Percentiles rank a stretch among this genome's conserved stretches.
These are phyloP conservation scores for Penicillium sp. DNA, from an alignment of 2,329 filamentous ascomycete species.

Conservation along the genomic window DNA sequence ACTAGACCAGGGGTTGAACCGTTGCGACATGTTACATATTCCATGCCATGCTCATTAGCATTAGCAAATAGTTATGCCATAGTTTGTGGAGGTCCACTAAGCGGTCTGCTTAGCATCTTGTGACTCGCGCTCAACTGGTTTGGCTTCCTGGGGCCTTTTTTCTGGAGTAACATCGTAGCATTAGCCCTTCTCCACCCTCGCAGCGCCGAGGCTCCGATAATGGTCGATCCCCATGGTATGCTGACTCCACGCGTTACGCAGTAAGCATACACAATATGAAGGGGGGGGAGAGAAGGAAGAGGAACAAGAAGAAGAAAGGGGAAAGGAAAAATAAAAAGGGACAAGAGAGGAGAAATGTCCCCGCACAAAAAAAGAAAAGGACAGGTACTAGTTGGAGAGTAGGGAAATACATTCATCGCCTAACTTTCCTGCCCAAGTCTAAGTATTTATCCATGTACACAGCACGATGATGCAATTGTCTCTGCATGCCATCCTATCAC, in stretches of 20 bases:
- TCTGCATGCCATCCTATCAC: background rate
- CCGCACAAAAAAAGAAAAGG: background rate
- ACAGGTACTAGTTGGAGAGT: too few species aligned
- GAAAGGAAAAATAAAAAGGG: background rate
- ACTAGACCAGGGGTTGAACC: background rate
- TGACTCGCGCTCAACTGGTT: background rate
- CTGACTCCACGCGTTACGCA: background rate
- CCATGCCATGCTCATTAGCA: background rate
- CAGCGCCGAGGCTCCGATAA: background rate
- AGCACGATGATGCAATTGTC: constrained; percentile 2
- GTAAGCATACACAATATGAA: background rate
- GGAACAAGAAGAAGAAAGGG: background rate
- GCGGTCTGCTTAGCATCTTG: background rate
- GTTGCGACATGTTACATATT: background rate
- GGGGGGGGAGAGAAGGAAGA: background rate
- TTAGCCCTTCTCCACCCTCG: background rate
- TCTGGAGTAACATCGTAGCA: background rate
- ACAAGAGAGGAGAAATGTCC: background rate
- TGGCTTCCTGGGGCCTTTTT: background rate
- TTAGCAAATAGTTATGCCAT: background rate
- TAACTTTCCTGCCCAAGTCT: background rate
- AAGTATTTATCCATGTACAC: background rate
- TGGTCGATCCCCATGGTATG: background rate
- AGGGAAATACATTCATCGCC: background rate
- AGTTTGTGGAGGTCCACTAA: background rate